Conservation (phyloP, 2,329 filamentous ascomycete species). For the Alternaria panax region DNA sequence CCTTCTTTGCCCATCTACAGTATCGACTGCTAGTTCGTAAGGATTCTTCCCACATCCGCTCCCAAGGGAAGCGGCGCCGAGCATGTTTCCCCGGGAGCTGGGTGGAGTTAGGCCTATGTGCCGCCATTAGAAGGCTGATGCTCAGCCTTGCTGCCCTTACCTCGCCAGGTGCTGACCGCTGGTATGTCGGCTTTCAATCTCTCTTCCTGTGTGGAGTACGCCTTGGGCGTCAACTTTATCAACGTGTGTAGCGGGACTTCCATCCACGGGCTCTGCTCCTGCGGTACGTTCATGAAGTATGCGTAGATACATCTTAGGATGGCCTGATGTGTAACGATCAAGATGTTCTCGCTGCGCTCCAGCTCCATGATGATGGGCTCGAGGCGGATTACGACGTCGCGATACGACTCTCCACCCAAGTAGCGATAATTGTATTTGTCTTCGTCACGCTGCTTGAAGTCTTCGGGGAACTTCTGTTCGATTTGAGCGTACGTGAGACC, state of each 20-base stretch:
- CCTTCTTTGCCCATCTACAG: conserved; percentile 1
- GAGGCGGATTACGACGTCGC: conserved; percentile 94
- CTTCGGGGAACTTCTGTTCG: conserved; percentile 86
- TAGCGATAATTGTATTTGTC: conserved; percentile 99
- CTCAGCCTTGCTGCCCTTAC: conserved; percentile 90
- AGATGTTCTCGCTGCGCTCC: conserved; percentile 92
- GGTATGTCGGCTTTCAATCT: conserved; percentile 89
- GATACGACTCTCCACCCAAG: conserved; percentile 92
- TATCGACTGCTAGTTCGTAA: conserved; percentile 4
- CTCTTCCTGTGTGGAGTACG: conserved; percentile 91
- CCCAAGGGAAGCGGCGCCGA: conserved; percentile 9
- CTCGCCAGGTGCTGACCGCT: conserved; percentile 94
- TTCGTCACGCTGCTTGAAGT: conserved; percentile 93
- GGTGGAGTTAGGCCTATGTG: conserved; percentile 26
- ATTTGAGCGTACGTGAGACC: conserved; percentile 97
- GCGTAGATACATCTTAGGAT: conserved; percentile 97
- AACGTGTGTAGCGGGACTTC: conserved; percentile 95
- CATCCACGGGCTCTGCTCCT: conserved; percentile 96
- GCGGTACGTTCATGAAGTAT: conserved; percentile 97
- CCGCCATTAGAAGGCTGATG: conserved; percentile 65
- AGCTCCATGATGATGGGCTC: conserved; percentile 99
- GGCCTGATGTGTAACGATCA: conserved; percentile 97
- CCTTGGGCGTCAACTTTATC: conserved; percentile 93
- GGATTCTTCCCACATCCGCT: conserved; percentile 8
- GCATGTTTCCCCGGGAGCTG: conserved; percentile 18